Percentiles rank a stretch among this genome's conserved stretches.
phyloP scores from a whole-genome alignment of 2,329 filamentous ascomycete species.

The Ophiocordyceps australis region DNA sequence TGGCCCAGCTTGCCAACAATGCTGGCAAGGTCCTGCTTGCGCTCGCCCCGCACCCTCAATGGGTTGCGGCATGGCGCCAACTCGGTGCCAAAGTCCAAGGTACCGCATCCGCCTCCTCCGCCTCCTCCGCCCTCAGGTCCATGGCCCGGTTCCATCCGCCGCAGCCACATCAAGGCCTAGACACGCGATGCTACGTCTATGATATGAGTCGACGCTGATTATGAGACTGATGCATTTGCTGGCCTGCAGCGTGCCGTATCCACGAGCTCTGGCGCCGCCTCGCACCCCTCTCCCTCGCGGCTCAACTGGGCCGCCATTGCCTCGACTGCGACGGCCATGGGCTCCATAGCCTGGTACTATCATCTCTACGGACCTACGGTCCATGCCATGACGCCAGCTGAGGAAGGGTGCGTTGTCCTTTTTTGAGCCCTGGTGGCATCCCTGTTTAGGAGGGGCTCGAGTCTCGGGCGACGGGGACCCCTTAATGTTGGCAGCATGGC shows the following conservation, averaged over 20 bases:
- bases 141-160: conserved; percentile 13
- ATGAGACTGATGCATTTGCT: conserved; percentile 18
- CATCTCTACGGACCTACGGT: conserved; percentile 83
- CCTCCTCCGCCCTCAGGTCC: too few species aligned
- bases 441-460: neutral
- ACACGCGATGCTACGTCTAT: conserved; percentile 10
- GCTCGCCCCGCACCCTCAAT: conserved; percentile 73
- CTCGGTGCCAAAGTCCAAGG: conserved; percentile 58
- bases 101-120: too few species aligned
- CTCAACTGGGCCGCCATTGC: conserved; percentile 75
- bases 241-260: conserved; percentile 43
- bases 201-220: conserved; percentile 3
- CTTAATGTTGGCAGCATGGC: conserved; percentile 7
- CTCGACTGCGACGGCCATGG: conserved; percentile 72
- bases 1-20: conserved; percentile 42
- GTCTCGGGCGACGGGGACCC: too few species aligned
- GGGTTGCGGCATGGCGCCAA: conserved; percentile 56
- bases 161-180: conserved; percentile 6
- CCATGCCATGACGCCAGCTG: conserved; percentile 77
- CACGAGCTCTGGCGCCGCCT: conserved; percentile 54
- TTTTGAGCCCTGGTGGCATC: neutral
- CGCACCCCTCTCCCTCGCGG: conserved; percentile 54
- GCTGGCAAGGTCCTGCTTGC: conserved; percentile 85
- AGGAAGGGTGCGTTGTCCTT: conserved; percentile 75
- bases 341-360: conserved; percentile 92